These are phyloP conservation scores for Penicillium macrosclerotiorum DNA, from an alignment of 495 filamentous ascomycete species.

Conservation along the genomic window DNA sequence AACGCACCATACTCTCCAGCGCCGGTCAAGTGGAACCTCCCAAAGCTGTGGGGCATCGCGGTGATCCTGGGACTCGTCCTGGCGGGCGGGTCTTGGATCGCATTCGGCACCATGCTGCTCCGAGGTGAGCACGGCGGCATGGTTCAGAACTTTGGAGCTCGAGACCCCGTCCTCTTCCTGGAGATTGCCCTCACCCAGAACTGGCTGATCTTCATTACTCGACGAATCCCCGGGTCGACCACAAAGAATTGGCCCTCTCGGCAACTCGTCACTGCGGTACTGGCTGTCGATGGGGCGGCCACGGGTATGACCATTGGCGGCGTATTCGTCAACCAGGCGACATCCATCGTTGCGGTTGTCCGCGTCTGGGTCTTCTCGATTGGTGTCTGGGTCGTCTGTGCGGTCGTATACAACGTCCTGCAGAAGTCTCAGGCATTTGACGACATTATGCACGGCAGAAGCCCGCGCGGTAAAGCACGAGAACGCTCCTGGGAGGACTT, in stretches of 20 bases:
- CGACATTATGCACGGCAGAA: slow-evolving; percentile 89
- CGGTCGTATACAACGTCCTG: slow-evolving; percentile 73
- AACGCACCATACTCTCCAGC: slow-evolving; percentile 83
- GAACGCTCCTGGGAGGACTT: slow-evolving; percentile 83
- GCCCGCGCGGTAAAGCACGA: slow-evolving; percentile 68
- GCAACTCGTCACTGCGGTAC: slow-evolving; percentile 72
- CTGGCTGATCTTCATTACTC: slow-evolving; percentile 96
- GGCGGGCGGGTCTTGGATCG: slow-evolving; percentile 80
- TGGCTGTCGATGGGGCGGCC: slow-evolving; percentile 76
- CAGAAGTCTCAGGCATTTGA: slow-evolving; percentile 76
- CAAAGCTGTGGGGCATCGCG: slow-evolving; percentile 90
- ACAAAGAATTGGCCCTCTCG: slow-evolving; percentile 82
- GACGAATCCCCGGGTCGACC: slow-evolving; percentile 81
- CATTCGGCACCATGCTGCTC: slow-evolving; percentile 73
- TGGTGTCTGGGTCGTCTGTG: slow-evolving; percentile 67
- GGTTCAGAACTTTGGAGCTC: slow-evolving; percentile 79
- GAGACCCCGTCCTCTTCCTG: slow-evolving; percentile 82
- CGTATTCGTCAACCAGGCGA: slow-evolving; percentile 66
- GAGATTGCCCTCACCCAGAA: slow-evolving; percentile 90
- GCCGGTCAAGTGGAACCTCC: slow-evolving; percentile 92
- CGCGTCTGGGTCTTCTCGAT: slow-evolving; percentile 90
- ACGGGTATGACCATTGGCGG: slow-evolving; percentile 83
- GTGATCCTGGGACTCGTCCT: slow-evolving; percentile 77
- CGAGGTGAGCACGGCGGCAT: slow-evolving; percentile 70
- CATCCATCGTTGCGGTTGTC: slow-evolving; percentile 73